Percentiles rank a stretch among this genome's conserved stretches.
Evolutionary conservation across 805 yeast species (phyloP).

Genomic region (Wickerhamia fluorescens): DNA sequence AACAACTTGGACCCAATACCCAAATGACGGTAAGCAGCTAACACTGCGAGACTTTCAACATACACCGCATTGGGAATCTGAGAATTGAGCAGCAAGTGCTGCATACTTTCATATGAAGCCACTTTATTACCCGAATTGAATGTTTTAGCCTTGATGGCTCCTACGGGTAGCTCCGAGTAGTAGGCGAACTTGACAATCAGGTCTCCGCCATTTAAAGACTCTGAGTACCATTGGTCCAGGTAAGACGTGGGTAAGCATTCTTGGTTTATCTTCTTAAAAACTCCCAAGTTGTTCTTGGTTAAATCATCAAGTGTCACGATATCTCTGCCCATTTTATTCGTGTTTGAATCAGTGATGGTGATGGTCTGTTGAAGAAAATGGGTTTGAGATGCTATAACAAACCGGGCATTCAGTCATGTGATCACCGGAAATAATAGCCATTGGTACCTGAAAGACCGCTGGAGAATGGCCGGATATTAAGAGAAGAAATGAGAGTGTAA

Average conservation of each 20-base stretch:
- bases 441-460: too few relatives aligned
- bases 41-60: constrained; percentile 61
- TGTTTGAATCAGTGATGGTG: too few relatives aligned
- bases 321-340: constrained; percentile 37
- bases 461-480: too few relatives aligned
- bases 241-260: constrained; percentile 46
- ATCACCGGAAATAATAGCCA: too few relatives aligned
- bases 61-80: constrained; percentile 48
- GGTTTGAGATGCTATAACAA: too few relatives aligned
- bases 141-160: constrained; percentile 56
- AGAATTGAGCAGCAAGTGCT: constrained; percentile 13
- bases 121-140: constrained; percentile 38
- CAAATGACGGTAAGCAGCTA: constrained; percentile 52
- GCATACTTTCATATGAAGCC: constrained; percentile 18
- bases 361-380: too few relatives aligned
- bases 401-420: too few relatives aligned
- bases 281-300: constrained; percentile 53
- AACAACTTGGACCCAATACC: constrained; percentile 60
- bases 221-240: constrained; percentile 45
- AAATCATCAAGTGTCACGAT: constrained; percentile 49
- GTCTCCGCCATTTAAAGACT: constrained; percentile 37
- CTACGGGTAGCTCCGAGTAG: constrained; percentile 76
- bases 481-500: too few relatives aligned
- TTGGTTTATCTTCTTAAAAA: constrained; percentile 49
- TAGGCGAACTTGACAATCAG: constrained; percentile 55